Conservation (phyloP, 192 early-diverging fungal species). For the Diversispora eburnea region DNA sequence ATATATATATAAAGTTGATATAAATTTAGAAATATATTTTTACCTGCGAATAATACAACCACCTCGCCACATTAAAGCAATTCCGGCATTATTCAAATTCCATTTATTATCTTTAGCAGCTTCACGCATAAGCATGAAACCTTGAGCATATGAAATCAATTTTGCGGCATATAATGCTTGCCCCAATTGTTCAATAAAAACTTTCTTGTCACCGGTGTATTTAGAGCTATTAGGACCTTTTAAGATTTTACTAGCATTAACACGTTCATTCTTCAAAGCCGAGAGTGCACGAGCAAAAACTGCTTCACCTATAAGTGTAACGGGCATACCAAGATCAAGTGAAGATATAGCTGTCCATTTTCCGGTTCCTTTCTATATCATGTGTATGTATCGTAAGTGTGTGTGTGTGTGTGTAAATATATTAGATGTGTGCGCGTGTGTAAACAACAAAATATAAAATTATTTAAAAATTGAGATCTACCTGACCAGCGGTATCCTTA, state of each 20-base stretch:
- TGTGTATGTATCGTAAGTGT: too few relatives aligned
- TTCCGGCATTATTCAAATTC: constrained; percentile 96
- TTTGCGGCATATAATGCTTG: constrained; percentile 96
- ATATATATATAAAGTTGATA: background rate
- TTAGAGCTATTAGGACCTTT: constrained; percentile 61
- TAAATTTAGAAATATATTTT: background rate
- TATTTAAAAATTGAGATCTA: constrained; percentile 24
- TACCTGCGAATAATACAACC: constrained; percentile 92
- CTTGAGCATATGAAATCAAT: constrained; percentile 98
- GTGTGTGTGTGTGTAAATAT: too few relatives aligned
- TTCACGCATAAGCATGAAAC: constrained; percentile 98
- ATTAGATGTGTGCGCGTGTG: background rate
- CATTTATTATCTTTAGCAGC: constrained; percentile 87
- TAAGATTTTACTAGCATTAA: constrained; percentile 83
- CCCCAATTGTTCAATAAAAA: constrained; percentile 85
- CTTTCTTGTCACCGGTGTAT: constrained; percentile 83
- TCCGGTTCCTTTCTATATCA: constrained; percentile 81
- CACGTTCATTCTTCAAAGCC: constrained; percentile 93
- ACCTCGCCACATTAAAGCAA: constrained; percentile 99
- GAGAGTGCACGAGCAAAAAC: constrained; percentile 97
- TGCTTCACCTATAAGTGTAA: constrained; percentile 97
- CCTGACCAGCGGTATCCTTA: constrained; percentile 91
- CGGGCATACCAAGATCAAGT: constrained; percentile 92
- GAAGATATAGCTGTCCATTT: constrained; percentile 98
- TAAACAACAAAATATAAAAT: background rate